phyloP scores from a whole-genome alignment of 2,329 filamentous ascomycete genomes.

The Aspergillus sp. region DNA sequence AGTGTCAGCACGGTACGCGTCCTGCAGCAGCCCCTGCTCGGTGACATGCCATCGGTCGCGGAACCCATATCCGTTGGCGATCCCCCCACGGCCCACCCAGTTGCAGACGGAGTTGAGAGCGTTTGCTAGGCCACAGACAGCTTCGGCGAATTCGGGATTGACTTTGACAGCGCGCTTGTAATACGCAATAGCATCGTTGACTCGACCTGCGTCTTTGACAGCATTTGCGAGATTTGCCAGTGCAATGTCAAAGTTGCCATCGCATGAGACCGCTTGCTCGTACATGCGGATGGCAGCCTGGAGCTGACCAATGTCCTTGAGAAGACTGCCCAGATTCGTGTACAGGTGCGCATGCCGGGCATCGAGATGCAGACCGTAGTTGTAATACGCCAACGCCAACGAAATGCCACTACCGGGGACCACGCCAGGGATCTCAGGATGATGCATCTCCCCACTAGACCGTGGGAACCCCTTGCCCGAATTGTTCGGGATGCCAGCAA shows the following conservation, averaged over 20 bases:
- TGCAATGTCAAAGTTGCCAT: slow-evolving; percentile 94
- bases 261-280: slow-evolving; percentile 86
- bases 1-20: slow-evolving; percentile 62
- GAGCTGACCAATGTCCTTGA: slow-evolving; percentile 95
- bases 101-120: slow-evolving; percentile 95
- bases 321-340: slow-evolving; percentile 88
- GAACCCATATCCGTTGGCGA: slow-evolving; percentile 68
- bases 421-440: slow-evolving; percentile 69
- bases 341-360: slow-evolving; percentile 90
- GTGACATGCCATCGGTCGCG: slow-evolving; percentile 94
- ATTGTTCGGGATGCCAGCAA: slow-evolving; percentile 87
- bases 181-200: slow-evolving; percentile 87
- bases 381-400: slow-evolving; percentile 88
- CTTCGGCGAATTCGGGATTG: slow-evolving; percentile 96
- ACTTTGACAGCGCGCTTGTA: slow-evolving; percentile 85
- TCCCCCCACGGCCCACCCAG: slow-evolving; percentile 86
- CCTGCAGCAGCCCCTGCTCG: slow-evolving; percentile 74
- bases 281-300: slow-evolving; percentile 95
- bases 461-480: slow-evolving; percentile 37
- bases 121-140: slow-evolving; percentile 91
- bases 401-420: slow-evolving; percentile 81
- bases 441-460: slow-evolving; percentile 35
- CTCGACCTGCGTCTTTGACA: slow-evolving; percentile 91
- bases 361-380: slow-evolving; percentile 86
- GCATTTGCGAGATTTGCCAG: slow-evolving; percentile 95